A percentile compares a stretch with the other conserved stretches of the same genome.
These are phyloP conservation scores for Skeletonema tropicum DNA, from an alignment of 108 stramenopile genomes.

Conservation along the genomic window DNA sequence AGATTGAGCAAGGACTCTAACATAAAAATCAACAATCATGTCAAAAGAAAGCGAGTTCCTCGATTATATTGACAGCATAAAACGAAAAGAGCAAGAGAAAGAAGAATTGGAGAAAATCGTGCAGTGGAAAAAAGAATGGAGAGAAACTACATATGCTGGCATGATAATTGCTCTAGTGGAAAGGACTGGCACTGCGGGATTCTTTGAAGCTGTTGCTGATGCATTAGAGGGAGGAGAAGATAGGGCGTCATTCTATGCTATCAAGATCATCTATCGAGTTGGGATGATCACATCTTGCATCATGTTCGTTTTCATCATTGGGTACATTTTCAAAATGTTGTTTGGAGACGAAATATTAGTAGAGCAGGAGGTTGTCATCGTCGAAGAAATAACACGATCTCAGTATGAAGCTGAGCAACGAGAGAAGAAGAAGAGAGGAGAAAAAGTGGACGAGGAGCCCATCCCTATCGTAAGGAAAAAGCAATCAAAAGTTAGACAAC, in stretches of 20 bases:
- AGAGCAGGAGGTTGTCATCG: constrained; percentile 17
- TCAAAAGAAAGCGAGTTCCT: constrained; percentile 9
- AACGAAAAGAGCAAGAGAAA: constrained; percentile 5
- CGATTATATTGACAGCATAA: background rate
- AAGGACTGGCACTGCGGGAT: background rate
- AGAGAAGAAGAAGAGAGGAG: constrained; percentile 3
- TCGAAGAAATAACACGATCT: constrained; percentile 11
- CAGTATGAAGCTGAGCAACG: constrained; percentile 11
- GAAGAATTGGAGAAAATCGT: background rate
- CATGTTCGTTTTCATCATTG: constrained; percentile 12
- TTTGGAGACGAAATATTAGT: constrained; percentile 19
- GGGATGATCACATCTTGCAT: constrained; percentile 10
- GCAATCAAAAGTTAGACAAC: background rate
- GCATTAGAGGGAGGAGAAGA: constrained; percentile 21
- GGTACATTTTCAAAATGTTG: background rate
- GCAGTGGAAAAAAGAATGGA: constrained; percentile 11
- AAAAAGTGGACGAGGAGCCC: background rate
- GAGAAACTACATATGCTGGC: constrained; percentile 15
- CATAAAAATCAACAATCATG: background rate
- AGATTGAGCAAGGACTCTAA: too few relatives aligned
- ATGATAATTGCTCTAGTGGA: constrained; percentile 4
- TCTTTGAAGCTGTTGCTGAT: constrained; percentile 15
- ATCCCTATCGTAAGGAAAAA: background rate
- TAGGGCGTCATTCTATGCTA: constrained; percentile 2
- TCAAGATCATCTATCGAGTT: constrained; percentile 9